These are phyloP conservation scores for Fagopyrum tataricum DNA, from an alignment of 148 eudicot genomes.

Conservation along the genomic window DNA sequence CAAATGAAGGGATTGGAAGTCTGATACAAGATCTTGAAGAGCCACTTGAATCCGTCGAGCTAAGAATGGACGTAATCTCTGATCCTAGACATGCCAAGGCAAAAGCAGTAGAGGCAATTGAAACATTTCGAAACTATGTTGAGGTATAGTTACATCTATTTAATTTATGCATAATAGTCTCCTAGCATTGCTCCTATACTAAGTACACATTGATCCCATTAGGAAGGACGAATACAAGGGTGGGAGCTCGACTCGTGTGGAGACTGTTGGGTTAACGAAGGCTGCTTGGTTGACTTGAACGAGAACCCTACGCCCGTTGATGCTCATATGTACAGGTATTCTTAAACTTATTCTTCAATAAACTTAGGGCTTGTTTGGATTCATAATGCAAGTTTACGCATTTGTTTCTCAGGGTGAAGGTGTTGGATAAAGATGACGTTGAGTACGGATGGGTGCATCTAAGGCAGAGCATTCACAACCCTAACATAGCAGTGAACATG, in stretches of 20 bases:
- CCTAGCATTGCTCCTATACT: background rate
- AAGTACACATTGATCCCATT: background rate
- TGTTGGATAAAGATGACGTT: slow-evolving; percentile 43
- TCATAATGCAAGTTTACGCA: too few relatives aligned
- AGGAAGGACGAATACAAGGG: slow-evolving; percentile 67
- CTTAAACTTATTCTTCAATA: background rate
- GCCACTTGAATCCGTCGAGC: slow-evolving; percentile 65
- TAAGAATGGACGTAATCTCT: slow-evolving; percentile 60
- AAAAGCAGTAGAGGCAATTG: slow-evolving; percentile 61
- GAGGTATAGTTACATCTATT: slow-evolving; percentile 32
- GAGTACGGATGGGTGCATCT: slow-evolving; percentile 83
- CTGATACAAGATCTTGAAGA: slow-evolving; percentile 74
- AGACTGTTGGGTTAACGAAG: slow-evolving; percentile 92
- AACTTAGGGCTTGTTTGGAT: too few relatives aligned
- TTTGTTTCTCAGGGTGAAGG: slow-evolving; percentile 48
- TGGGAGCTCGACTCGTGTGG: slow-evolving; percentile 93
- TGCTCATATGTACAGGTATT: slow-evolving; percentile 87
- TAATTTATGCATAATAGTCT: background rate
- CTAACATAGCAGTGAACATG: slow-evolving; percentile 82
- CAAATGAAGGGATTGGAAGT: slow-evolving; percentile 73
- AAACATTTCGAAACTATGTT: slow-evolving; percentile 51
- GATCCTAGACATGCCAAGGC: slow-evolving; percentile 84
- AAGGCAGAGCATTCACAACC: slow-evolving; percentile 90
- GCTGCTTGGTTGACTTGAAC: slow-evolving; percentile 86
- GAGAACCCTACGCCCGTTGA: slow-evolving; percentile 69